Percentiles rank a stretch among this genome's conserved stretches.
Evolutionary conservation across 306 rosid species (phyloP).

Genomic region (Castanospermum australe): DNA sequence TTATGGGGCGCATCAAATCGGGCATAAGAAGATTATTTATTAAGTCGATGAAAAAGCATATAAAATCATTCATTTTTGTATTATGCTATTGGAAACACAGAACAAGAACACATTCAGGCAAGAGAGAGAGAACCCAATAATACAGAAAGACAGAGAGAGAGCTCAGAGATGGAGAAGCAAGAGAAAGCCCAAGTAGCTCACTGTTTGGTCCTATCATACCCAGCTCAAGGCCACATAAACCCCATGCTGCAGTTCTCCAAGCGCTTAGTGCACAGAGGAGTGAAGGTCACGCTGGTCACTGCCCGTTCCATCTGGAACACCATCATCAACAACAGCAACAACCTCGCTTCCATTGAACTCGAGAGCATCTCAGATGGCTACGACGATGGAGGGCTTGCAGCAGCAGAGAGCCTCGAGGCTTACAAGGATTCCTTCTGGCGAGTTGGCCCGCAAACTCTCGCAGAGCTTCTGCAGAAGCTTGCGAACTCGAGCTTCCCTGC

Average conservation of each 20-base stretch:
- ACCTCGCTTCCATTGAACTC: neutral
- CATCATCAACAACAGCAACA: neutral
- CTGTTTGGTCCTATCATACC: constrained; percentile 37
- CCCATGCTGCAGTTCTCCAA: constrained; percentile 51
- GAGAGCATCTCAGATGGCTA: constrained; percentile 51
- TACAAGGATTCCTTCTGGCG: constrained; percentile 15
- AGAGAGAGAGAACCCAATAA: neutral
- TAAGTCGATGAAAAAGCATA: too few species aligned
- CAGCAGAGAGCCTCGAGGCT: constrained; percentile 24
- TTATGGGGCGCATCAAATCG: too few species aligned
- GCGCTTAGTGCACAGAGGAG: constrained; percentile 37
- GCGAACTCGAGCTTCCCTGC: neutral
- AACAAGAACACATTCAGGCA: too few species aligned
- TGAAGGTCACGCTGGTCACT: constrained; percentile 33
- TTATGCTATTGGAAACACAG: too few species aligned
- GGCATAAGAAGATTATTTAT: too few species aligned
- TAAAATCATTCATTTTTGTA: too few species aligned
- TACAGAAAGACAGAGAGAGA: too few species aligned
- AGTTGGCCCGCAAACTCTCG: constrained; percentile 30
- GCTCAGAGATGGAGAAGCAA: constrained; percentile 23
- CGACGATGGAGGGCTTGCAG: constrained; percentile 20
- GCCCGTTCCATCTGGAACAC: constrained; percentile 21
- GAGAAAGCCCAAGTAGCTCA: constrained; percentile 26
- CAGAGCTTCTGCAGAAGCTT: constrained; percentile 30
- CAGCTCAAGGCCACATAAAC: constrained; percentile 44